A percentile compares a stretch with the other conserved stretches of the same genome.
Evolutionary conservation across 257 asterid genomes (phyloP).

Genomic region (Salvia miltiorrhiza): DNA sequence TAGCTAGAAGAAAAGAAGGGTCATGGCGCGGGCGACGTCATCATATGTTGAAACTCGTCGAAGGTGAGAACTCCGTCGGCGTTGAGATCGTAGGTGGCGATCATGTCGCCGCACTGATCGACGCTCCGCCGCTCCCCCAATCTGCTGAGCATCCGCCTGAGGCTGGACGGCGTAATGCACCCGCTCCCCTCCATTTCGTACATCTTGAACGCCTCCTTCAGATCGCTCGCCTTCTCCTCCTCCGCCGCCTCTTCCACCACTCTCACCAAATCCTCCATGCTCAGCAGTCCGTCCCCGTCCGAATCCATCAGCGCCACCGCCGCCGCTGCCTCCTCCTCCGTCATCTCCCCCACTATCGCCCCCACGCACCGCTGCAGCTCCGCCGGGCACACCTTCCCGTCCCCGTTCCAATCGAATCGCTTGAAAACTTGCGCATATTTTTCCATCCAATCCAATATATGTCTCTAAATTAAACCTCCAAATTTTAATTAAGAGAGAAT

Average conservation of each 20-base stretch:
- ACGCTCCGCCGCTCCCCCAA: conserved; percentile 48
- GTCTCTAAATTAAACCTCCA: no score
- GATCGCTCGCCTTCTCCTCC: conserved; percentile 42
- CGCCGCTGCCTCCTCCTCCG: conserved; percentile 45
- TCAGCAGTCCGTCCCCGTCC: conserved; percentile 51
- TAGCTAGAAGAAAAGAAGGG: no score
- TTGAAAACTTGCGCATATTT: conserved; percentile 34
- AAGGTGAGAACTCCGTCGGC: conserved; percentile 58
- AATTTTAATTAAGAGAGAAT: no score
- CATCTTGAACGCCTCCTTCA: conserved; percentile 48
- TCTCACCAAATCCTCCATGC: conserved; percentile 46
- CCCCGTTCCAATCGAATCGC: conserved; percentile 39
- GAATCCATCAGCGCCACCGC: conserved; percentile 47
- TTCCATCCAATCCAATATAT: conserved; percentile 24
- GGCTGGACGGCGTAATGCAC: conserved; percentile 54
- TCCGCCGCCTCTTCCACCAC: conserved; percentile 47
- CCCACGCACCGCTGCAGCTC: conserved; percentile 38
- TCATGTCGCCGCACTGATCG: conserved; percentile 50
- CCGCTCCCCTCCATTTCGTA: conserved; percentile 59
- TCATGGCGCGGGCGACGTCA: conserved; percentile 29
- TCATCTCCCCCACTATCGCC: conserved; percentile 26
- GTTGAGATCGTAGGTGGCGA: conserved; percentile 47
- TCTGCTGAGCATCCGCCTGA: conserved; percentile 51
- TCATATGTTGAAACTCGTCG: conserved; percentile 59
- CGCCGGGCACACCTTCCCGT: conserved; percentile 37